Base-by-base conservation (phyloP, 257 asterid genomes). In the Nicotiana tomentosiformis region DNA sequence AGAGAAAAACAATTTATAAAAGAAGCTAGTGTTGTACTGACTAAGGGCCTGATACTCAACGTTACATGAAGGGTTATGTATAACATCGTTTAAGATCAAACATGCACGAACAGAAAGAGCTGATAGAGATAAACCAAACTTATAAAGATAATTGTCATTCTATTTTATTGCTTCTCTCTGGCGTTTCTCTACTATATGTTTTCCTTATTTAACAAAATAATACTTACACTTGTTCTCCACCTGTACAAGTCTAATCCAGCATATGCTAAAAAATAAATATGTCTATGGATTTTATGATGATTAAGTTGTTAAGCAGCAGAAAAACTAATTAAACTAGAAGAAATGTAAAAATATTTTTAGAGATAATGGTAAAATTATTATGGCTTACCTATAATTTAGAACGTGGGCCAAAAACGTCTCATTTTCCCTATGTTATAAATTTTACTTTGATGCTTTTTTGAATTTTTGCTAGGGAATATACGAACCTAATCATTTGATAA, bases 401-500 rank as follows among this genome's bases (percentile, higher is more conserved):
- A 77, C 67, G 88, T 81, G 90, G 89, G 92, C 70, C 90, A 58
- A 85, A 60, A 85, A 82, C 87, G 92, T 87, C 58, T 78, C 78
- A 55, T 55, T 81, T 78, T 82, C 66, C 82, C 74, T 77, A 79
- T 56, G 17, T 60, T 58, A 83, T 84, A 58, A 84, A 84, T 82
- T 84, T 80, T 62, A 81, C 78, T 82, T 77, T 84, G 65, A 83
- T 62, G 86, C 92, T 91, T 89, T 90, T 80, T 88, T 84, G 91
- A 90, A 89, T 89, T 78, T 83, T 53, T 89, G 92, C 58, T 84
- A 78, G 69, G 88, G 51, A 84, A 84, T 85, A 72, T 82, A 89
- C 86, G 80, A 84, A 85, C 91, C 89, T 84, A 84, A 89, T 90
- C 90, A 87, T 91, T 91, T 82, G 74, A 80, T 80, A 65, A 55